phyloP scores from a whole-genome alignment of 306 rosid species.

The Acacia confusa region DNA sequence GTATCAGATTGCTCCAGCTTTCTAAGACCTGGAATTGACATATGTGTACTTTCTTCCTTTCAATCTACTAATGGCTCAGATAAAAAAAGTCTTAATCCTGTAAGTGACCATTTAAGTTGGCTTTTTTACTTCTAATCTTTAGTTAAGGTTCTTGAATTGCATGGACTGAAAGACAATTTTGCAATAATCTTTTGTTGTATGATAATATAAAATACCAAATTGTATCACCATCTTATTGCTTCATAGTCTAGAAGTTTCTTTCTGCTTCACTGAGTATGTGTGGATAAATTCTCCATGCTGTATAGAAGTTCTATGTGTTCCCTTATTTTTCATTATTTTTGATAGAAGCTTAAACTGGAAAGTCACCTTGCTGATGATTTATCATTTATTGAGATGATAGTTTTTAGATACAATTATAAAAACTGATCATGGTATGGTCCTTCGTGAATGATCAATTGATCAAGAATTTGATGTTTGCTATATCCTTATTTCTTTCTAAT shows the following conservation, averaged over 20 bases:
- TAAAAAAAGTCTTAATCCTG: constrained; percentile 31
- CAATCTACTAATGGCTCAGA: constrained; percentile 20
- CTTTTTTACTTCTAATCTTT: background rate
- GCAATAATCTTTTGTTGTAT: background rate
- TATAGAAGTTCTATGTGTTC: background rate
- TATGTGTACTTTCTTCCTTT: constrained; percentile 47
- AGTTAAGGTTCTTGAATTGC: constrained; percentile 1
- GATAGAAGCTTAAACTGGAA: background rate
- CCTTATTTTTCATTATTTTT: background rate
- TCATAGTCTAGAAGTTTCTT: background rate
- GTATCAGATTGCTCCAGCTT: constrained; percentile 58
- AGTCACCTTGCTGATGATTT: background rate
- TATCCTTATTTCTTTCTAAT: background rate
- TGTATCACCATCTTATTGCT: background rate
- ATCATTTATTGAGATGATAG: background rate
- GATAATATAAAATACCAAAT: background rate
- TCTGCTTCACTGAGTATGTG: background rate
- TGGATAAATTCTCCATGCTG: background rate
- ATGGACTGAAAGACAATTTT: background rate
- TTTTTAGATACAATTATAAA: background rate
- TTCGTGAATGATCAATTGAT: background rate
- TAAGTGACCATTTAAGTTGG: constrained; percentile 36
- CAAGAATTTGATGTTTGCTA: background rate
- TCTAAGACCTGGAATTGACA: constrained; percentile 62
- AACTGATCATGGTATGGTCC: too few relatives aligned